These are phyloP conservation scores for Plantago lanceolata DNA, from an alignment of 305 asterid species.

Conservation along the genomic window DNA sequence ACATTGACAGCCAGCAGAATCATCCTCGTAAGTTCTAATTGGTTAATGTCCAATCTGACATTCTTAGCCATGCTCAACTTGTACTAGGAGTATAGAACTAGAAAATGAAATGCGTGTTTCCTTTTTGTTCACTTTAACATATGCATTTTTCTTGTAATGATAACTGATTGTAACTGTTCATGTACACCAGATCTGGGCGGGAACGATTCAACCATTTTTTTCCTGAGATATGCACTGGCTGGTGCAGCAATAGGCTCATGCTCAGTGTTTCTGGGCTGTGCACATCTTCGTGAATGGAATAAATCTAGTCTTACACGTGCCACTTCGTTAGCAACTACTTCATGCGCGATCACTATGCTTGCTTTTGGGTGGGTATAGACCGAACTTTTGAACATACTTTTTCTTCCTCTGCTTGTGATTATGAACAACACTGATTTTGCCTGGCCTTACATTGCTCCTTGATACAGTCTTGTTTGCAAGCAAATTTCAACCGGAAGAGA, in stretches of 20 bases:
- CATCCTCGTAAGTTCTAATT: slow-evolving; percentile 50
- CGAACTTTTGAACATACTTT: no score
- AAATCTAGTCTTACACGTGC: slow-evolving; percentile 48
- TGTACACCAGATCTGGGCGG: slow-evolving; percentile 62
- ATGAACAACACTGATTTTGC: neutral
- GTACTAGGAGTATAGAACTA: no score
- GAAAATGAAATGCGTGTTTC: neutral
- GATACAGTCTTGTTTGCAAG: slow-evolving; percentile 65
- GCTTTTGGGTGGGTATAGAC: slow-evolving; percentile 53
- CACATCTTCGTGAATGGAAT: slow-evolving; percentile 54
- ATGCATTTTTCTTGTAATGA: neutral
- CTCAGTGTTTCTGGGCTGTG: slow-evolving; percentile 45
- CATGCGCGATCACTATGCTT: slow-evolving; percentile 58
- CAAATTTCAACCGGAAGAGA: slow-evolving; percentile 74
- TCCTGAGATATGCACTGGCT: slow-evolving; percentile 46
- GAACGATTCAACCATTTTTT: slow-evolving; percentile 54
- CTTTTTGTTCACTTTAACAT: neutral
- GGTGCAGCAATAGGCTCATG: slow-evolving; percentile 59
- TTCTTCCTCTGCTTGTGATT: neutral
- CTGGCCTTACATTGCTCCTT: neutral
- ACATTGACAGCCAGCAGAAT: slow-evolving; percentile 68
- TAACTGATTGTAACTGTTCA: neutral
- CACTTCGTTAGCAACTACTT: slow-evolving; percentile 40
- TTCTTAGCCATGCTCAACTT: no score
- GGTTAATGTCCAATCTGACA: no score